Evolutionary conservation across 768 basidiomycete species (phyloP).

Genomic region (Phylloporus rhodoxanthus): DNA sequence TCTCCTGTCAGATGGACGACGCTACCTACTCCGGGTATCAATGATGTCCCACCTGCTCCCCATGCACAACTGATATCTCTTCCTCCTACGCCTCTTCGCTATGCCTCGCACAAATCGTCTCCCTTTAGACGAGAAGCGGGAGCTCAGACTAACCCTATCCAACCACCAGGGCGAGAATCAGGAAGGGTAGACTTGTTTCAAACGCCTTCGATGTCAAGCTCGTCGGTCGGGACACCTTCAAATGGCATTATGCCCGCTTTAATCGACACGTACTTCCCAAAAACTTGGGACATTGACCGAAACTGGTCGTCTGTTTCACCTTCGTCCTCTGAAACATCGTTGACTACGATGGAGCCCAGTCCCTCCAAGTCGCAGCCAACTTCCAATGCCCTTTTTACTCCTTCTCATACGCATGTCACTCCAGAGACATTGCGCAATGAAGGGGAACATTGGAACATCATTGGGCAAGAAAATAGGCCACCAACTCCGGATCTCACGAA

Average conservation of each 20-base stretch:
- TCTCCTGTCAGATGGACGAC: conserved; percentile 42
- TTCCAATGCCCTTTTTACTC: conserved; percentile 47
- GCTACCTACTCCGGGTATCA: conserved; percentile 54
- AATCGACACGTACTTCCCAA: conserved; percentile 72
- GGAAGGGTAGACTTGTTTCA: conserved; percentile 49
- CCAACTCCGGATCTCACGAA: conserved; percentile 66
- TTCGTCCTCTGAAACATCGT: conserved; percentile 20
- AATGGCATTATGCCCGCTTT: conserved; percentile 52
- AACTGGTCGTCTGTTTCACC: conserved; percentile 35
- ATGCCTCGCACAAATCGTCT: conserved; percentile 11
- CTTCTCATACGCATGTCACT: conserved; percentile 55
- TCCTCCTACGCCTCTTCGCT: conserved; percentile 34
- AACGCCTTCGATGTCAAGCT: conserved; percentile 73
- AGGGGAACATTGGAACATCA: conserved; percentile 67
- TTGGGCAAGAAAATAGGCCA: conserved; percentile 36
- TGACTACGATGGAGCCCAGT: conserved; percentile 17
- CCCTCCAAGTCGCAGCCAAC: conserved; percentile 12
- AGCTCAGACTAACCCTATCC: conserved; percentile 21
- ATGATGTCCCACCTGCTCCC: conserved; percentile 62
- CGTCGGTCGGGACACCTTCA: conserved; percentile 75
- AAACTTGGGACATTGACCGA: conserved; percentile 73
- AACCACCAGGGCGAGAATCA: conserved; percentile 3
- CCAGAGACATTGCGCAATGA: conserved; percentile 63
- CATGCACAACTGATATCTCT: conserved; percentile 44
- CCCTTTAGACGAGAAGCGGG: conserved; percentile 15